Percentiles rank a stretch among this genome's conserved stretches.
Conservation (phyloP, 2,329 filamentous ascomycete species). For the Daldinia eschscholtzii region DNA sequence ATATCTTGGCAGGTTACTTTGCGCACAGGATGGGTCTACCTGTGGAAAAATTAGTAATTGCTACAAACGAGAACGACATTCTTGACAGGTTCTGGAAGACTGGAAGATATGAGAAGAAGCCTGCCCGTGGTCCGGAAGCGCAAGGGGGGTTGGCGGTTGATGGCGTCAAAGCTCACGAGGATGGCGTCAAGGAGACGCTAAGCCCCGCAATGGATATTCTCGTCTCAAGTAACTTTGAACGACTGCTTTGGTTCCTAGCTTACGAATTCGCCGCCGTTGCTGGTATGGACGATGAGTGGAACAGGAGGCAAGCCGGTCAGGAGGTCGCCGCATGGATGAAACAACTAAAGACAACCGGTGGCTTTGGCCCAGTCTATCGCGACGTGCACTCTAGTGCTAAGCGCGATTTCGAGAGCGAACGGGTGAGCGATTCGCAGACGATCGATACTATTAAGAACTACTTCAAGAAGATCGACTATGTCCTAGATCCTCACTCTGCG, state of each 20-base stretch:
- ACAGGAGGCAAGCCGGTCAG: conserved; percentile 77
- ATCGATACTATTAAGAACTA: conserved; percentile 72
- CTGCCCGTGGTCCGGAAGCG: conserved; percentile 68
- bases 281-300: conserved; percentile 74
- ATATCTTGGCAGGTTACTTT: conserved; percentile 94
- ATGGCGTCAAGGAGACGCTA: conserved; percentile 89
- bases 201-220: conserved; percentile 98
- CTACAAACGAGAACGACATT: conserved; percentile 98
- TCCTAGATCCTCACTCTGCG: conserved; percentile 93
- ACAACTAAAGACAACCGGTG: conserved; percentile 82
- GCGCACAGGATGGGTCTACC: conserved; percentile 91
- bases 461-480: conserved; percentile 70
- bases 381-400: conserved; percentile 79
- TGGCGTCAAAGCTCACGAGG: conserved; percentile 72
- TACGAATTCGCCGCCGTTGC: conserved; percentile 74
- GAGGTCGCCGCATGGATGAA: conserved; percentile 83
- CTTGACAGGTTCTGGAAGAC: conserved; percentile 94
- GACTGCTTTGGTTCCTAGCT: conserved; percentile 92
- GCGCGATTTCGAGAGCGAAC: conserved; percentile 84
- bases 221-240: conserved; percentile 96
- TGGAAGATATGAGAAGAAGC: conserved; percentile 88
- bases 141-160: conserved; percentile 74
- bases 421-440: conserved; percentile 75
- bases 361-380: conserved; percentile 81
- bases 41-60: conserved; percentile 87